A percentile compares a stretch with the other conserved stretches of the same genome.
phyloP scores from a whole-genome alignment of 495 filamentous ascomycete species.

The Daldinia childiae region DNA sequence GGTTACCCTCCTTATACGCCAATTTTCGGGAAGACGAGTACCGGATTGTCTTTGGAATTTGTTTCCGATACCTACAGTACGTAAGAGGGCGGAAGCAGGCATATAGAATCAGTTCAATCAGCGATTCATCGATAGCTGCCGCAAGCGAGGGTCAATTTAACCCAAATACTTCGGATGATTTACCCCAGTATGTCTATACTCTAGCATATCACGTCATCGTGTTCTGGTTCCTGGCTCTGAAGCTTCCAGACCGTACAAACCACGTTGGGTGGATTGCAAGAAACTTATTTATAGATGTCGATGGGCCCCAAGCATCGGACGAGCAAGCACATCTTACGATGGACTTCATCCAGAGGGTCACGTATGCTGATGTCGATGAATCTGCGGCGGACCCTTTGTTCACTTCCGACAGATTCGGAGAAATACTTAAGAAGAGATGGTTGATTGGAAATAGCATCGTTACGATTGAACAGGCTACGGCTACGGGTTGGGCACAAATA shows the following conservation, averaged over 20 bases:
- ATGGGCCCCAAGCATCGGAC: constrained; percentile 79
- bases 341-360: constrained; percentile 93
- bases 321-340: constrained; percentile 94
- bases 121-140: constrained; percentile 33
- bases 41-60: constrained; percentile 92
- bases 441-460: constrained; percentile 87
- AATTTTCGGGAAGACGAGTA: constrained; percentile 90
- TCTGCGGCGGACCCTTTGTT: constrained; percentile 73
- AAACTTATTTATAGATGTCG: constrained; percentile 77
- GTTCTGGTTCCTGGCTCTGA: constrained; percentile 94
- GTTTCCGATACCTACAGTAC: constrained; percentile 87
- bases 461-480: constrained; percentile 80
- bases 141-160: constrained; percentile 44
- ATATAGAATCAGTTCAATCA: constrained; percentile 46
- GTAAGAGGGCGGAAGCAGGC: constrained; percentile 61
- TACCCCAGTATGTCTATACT: constrained; percentile 91
- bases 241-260: constrained; percentile 80
- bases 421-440: constrained; percentile 80
- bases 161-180: constrained; percentile 63
- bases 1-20: constrained; percentile 82
- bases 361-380: constrained; percentile 83
- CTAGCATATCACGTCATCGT: constrained; percentile 94
- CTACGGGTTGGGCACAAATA: constrained; percentile 78
- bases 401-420: constrained; percentile 68
- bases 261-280: constrained; percentile 94